Conservation (phyloP, 345 rosid species). For the Passiflora organensis region DNA sequence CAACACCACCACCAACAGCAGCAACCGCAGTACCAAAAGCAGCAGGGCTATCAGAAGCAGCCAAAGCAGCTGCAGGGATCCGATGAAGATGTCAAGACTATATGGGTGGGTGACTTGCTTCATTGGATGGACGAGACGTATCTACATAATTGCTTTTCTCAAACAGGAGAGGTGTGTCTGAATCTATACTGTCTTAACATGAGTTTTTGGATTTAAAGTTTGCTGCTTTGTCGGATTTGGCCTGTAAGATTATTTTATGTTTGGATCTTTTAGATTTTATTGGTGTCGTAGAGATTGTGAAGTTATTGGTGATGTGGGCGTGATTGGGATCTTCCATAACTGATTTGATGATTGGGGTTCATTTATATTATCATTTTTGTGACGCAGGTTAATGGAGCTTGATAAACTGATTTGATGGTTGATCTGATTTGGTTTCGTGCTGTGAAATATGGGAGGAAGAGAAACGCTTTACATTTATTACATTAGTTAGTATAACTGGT, state of each 20-base stretch:
- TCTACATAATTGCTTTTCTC: conserved; percentile 66
- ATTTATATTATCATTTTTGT: too few relatives aligned
- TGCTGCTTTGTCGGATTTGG: neutral
- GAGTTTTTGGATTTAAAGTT: neutral
- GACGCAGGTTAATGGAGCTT: too few relatives aligned
- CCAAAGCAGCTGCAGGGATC: conserved; percentile 36
- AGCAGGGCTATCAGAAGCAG: conserved; percentile 25
- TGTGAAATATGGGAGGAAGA: neutral
- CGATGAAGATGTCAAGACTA: conserved; percentile 57
- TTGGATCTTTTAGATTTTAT: neutral
- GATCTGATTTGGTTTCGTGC: neutral
- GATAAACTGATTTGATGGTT: neutral
- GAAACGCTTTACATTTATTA: neutral
- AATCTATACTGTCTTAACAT: neutral
- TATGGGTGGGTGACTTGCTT: conserved; percentile 77
- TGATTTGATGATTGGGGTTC: neutral
- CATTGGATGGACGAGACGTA: conserved; percentile 87
- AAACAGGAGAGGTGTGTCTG: conserved; percentile 56
- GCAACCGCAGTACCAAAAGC: conserved; percentile 20
- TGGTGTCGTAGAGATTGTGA: neutral
- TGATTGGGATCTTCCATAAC: neutral
- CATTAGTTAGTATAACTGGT: too few relatives aligned
- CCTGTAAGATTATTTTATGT: neutral
- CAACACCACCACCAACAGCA: conserved; percentile 26
- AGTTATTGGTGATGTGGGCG: neutral